These are phyloP conservation scores for Pholiota adiposa DNA, from an alignment of 1,284 basidiomycete species.

Conservation along the genomic window DNA sequence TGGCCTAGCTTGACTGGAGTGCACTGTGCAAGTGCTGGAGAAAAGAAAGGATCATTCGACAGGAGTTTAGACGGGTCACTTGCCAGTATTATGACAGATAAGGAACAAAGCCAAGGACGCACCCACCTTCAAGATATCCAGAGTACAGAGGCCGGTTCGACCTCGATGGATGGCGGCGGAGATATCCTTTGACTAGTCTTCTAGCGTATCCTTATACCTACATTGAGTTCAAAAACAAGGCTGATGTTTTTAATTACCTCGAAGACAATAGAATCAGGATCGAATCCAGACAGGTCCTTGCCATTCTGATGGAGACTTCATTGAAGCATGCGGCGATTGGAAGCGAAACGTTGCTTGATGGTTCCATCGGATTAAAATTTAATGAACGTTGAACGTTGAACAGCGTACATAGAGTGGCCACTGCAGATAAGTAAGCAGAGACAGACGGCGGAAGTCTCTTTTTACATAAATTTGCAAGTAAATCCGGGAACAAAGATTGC, in stretches of 20 bases:
- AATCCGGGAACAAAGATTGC: neutral
- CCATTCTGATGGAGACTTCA: constrained; percentile 21
- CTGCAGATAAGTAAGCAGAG: neutral
- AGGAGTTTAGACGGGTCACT: neutral
- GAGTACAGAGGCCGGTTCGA: neutral
- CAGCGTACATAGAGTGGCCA: constrained; percentile 3
- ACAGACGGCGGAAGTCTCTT: neutral
- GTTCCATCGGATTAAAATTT: neutral
- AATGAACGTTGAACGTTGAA: too few species aligned
- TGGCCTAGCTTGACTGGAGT: neutral
- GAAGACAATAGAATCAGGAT: constrained; percentile 16
- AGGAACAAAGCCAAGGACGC: neutral
- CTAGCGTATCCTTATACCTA: constrained; percentile 15
- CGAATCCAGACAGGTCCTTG: constrained; percentile 13
- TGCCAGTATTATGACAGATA: neutral
- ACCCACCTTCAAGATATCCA: neutral
- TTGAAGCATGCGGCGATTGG: constrained; percentile 22
- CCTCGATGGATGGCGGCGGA: neutral
- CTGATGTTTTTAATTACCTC: constrained; percentile 19
- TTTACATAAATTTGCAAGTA: neutral
- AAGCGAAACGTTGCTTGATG: constrained; percentile 8
- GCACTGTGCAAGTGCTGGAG: neutral
- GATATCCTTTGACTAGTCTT: constrained; percentile 11
- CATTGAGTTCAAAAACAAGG: constrained; percentile 14
- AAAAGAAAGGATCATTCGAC: neutral